These are phyloP conservation scores for Umbilicus rupestris DNA, from an alignment of 164 flowering plant genomes.

Conservation along the genomic window DNA sequence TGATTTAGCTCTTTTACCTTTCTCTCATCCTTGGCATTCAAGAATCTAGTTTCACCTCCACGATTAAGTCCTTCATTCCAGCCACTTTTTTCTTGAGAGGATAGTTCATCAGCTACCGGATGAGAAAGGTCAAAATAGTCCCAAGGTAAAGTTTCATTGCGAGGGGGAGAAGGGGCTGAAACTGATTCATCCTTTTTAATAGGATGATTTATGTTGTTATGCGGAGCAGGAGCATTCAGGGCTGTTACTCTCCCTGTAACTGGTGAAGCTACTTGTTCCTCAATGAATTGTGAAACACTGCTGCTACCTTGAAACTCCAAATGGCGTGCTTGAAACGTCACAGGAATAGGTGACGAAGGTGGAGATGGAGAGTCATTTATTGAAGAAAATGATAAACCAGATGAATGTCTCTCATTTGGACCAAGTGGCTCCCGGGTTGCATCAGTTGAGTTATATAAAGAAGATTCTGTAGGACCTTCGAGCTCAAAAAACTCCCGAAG, in stretches of 20 bases:
- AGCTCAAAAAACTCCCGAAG: conserved; percentile 61
- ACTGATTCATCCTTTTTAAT: conserved; percentile 30
- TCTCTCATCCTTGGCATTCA: not conserved
- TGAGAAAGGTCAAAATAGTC: conserved; percentile 63
- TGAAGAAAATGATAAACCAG: conserved; percentile 58
- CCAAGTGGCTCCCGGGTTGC: conserved; percentile 64
- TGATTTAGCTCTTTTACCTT: conserved; percentile 33
- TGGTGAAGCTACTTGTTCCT: conserved; percentile 51
- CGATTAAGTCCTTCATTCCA: conserved; percentile 26
- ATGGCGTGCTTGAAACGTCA: conserved; percentile 39
- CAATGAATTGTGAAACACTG: conserved; percentile 36
- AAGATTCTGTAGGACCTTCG: conserved; percentile 46
- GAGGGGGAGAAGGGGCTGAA: conserved; percentile 23
- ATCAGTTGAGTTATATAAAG: conserved; percentile 55
- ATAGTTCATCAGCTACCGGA: conserved; percentile 45
- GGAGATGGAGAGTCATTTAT: conserved; percentile 46
- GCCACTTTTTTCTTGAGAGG: conserved; percentile 37
- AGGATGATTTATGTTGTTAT: conserved; percentile 29
- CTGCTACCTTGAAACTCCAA: conserved; percentile 40
- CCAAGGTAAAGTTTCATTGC: conserved; percentile 49
- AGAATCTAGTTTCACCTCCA: conserved; percentile 27
- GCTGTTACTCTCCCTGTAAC: conserved; percentile 39
- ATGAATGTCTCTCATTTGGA: conserved; percentile 49
- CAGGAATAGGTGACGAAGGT: conserved; percentile 52
- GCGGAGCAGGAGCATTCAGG: conserved; percentile 46